Conservation (phyloP, 164 flowering plant species). For the Buxus sempervirens region DNA sequence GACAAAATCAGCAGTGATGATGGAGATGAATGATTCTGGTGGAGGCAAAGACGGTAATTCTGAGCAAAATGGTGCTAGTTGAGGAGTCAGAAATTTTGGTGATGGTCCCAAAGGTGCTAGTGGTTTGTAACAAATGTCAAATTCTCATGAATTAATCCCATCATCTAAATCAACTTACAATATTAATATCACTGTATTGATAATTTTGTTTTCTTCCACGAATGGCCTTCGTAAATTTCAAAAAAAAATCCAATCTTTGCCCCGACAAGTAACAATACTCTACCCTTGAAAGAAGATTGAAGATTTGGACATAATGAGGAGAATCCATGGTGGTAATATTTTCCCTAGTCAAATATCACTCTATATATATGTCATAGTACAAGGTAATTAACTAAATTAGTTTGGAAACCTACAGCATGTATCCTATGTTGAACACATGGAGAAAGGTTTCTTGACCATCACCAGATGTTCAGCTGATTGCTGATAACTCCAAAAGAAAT, state of each 20-base stretch:
- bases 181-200: neutral
- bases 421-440: neutral
- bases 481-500: neutral
- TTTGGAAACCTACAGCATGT: neutral
- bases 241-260: neutral
- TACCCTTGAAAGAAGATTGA: neutral
- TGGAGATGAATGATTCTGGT: too few species aligned
- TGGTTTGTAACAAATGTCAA: too few species aligned
- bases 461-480: neutral
- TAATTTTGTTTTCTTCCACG: neutral
- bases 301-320: neutral
- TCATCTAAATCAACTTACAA: too few species aligned
- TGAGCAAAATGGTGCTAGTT: too few species aligned
- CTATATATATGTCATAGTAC: neutral
- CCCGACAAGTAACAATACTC: neutral
- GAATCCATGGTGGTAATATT: neutral
- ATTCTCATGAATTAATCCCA: too few species aligned
- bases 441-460: neutral
- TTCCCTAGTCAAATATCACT: neutral
- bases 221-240: neutral
- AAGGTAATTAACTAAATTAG: neutral
- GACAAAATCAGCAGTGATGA: too few species aligned
- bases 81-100: too few species aligned
- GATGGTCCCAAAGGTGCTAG: too few species aligned
- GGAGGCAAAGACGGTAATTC: too few species aligned